A percentile compares a stretch with the other conserved stretches of the same genome.
phyloP scores from a whole-genome alignment of 129 eudicot genomes.

The Helichrysum umbraculigerum region DNA sequence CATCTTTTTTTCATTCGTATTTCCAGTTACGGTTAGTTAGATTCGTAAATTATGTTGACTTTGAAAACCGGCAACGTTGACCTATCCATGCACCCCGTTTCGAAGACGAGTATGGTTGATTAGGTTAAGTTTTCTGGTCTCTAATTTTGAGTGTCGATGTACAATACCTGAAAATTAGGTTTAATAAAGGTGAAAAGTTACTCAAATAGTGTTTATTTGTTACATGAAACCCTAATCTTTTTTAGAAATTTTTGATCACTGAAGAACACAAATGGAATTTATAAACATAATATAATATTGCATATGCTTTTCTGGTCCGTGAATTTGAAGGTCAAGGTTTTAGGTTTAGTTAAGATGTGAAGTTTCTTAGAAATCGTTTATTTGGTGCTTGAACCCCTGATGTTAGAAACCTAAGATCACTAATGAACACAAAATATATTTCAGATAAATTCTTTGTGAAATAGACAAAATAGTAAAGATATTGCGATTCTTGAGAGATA shows the following conservation, averaged over 20 bases:
- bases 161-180: constrained; percentile 3
- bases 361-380: neutral
- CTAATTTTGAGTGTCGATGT: neutral
- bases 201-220: neutral
- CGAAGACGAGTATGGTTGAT: neutral
- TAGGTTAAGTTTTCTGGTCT: constrained; percentile 1
- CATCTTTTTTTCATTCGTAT: neutral
- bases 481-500: constrained; percentile 6
- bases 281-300: neutral
- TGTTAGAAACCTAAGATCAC: neutral
- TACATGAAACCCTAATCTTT: neutral
- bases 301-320: neutral
- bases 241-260: constrained; percentile 1
- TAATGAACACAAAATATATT: neutral
- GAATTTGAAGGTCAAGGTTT: neutral
- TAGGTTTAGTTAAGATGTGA: neutral
- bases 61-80: neutral
- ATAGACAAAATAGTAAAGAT: neutral
- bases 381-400: neutral
- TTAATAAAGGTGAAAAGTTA: constrained; percentile 4
- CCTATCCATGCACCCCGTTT: neutral
- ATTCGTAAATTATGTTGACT: neutral
- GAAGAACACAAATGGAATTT: constrained; percentile 8
- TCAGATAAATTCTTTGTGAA: neutral
- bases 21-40: neutral